These are phyloP conservation scores for Imleria badia DNA, from an alignment of 768 basidiomycete species.

Conservation along the genomic window DNA sequence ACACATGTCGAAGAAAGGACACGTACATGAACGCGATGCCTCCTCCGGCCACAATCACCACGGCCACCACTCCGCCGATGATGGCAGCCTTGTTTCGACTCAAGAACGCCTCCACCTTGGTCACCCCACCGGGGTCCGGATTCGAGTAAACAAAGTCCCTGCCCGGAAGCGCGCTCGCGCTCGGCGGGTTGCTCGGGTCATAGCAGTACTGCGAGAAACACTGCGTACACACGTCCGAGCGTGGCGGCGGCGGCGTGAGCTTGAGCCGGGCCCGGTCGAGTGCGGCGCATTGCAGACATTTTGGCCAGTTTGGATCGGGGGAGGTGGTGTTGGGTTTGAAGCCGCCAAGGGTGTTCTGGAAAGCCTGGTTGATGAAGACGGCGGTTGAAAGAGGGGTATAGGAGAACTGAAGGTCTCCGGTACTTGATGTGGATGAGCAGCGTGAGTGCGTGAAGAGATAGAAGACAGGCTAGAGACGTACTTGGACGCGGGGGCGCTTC, in stretches of 20 bases:
- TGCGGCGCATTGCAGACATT: constrained; percentile 62
- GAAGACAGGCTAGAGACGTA: constrained; percentile 22
- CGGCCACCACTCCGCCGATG: constrained; percentile 47
- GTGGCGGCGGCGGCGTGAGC: constrained; percentile 31
- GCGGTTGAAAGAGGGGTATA: constrained; percentile 56
- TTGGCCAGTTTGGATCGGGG: constrained; percentile 54
- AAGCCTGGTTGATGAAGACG: constrained; percentile 62
- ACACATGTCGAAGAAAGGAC: background rate
- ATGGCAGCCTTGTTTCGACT: constrained; percentile 44
- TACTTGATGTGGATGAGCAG: constrained; percentile 33
- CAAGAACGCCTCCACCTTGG: constrained; percentile 45
- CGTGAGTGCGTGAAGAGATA: constrained; percentile 6
- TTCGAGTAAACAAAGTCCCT: constrained; percentile 48
- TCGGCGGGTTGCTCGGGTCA: constrained; percentile 60
- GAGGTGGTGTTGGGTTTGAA: constrained; percentile 58
- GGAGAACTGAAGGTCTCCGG: constrained; percentile 56
- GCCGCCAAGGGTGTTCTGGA: constrained; percentile 53
- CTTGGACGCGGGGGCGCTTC: constrained; percentile 65
- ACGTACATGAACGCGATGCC: constrained; percentile 35
- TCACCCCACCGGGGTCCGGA: constrained; percentile 54
- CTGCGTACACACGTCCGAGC: constrained; percentile 50
- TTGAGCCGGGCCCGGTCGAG: constrained; percentile 55
- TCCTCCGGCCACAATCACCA: constrained; percentile 39
- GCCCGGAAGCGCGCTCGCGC: constrained; percentile 38
- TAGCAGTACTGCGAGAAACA: constrained; percentile 65